Evolutionary conservation across 148 eudicot species (phyloP), one percentile per base, ranked within the genome.

Genomic region (Fagopyrum tataricum): DNA sequence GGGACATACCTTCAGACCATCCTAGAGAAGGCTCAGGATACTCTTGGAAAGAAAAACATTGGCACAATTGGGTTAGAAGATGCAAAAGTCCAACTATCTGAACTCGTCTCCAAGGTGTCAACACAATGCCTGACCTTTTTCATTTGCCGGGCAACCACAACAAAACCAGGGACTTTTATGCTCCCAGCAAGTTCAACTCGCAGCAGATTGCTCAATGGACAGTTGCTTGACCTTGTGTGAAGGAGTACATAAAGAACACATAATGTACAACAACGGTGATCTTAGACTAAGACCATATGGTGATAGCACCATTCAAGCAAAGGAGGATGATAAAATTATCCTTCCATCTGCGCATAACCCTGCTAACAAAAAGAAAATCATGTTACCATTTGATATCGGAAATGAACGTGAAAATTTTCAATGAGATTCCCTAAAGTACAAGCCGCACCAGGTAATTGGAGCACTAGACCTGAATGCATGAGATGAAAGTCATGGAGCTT

Each of bases 1-100:
- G 98, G 96, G 24, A 93, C 88, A 78, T 90, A 93, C 82, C 84
- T 93, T 66, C 98, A 93, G 59, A 70, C 90, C 12, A 93, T 93
- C 68, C 76, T 93, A 21, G 98, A 93, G 78, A 93, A 90, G 75
- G 98, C 98, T 46, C 89, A 90, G 70, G 92, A 93, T 47, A 90
- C 98, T 1, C 87, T 93, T 3, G 96, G 90, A 66, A 86, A 82
- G 79, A 94, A 93, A 61, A 86, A 93, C 72, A 76, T 86, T 46
- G 98, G 93, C 9, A 74, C 85, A 23, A 87, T 85, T 15, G 93
- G 93, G 62, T 71, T 90, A 40, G 98, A 92, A 73, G 93, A 89
- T 49, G 90, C 98, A 12, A 92, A 88, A 79, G 84, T 83, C 73
- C 96, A 87, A 71, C 77, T 92, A 52, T 90, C 96, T 14, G 96